Evolutionary conservation across 2,329 filamentous ascomycete species (phyloP).

Genomic region (Gaeumannomyces sp.): DNA sequence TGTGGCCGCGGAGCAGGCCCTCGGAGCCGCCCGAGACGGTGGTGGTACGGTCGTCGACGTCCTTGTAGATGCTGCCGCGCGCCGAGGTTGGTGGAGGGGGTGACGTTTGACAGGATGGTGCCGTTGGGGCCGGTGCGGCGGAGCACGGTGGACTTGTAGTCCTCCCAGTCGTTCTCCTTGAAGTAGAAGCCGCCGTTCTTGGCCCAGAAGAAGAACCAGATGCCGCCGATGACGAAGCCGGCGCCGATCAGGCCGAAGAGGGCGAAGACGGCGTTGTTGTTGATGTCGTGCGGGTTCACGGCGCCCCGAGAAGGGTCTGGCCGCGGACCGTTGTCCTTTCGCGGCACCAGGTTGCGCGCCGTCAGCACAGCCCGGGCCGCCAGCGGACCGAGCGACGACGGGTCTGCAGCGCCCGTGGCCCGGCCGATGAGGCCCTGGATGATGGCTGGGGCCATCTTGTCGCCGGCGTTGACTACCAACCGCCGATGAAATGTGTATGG

Average conservation of each 20-base stretch:
- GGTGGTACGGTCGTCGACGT: slow-evolving; percentile 47
- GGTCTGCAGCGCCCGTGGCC: slow-evolving; percentile 17
- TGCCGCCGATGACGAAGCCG: slow-evolving; percentile 63
- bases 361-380: slow-evolving; percentile 36
- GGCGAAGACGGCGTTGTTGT: slow-evolving; percentile 69
- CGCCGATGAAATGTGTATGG: slow-evolving; percentile 3
- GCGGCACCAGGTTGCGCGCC: slow-evolving; percentile 22
- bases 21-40: slow-evolving; percentile 31
- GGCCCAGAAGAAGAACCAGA: slow-evolving; percentile 99
- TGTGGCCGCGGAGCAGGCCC: slow-evolving; percentile 35
- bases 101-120: slow-evolving; percentile 75
- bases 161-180: slow-evolving; percentile 84
- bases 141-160: slow-evolving; percentile 94
- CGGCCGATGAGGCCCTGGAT: slow-evolving; percentile 23
- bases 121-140: slow-evolving; percentile 86
- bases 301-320: slow-evolving; percentile 40
- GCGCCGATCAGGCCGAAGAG: slow-evolving; percentile 81
- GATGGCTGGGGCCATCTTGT: slow-evolving; percentile 35
- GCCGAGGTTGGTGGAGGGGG: slow-evolving; percentile 75
- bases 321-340: slow-evolving; percentile 23
- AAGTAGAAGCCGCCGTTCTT: slow-evolving; percentile 93
- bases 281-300: slow-evolving; percentile 50
- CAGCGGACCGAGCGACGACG: slow-evolving; percentile 33
- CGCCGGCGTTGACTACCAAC: not conserved
- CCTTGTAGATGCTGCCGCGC: slow-evolving; percentile 79